Evolutionary conservation across 2,329 filamentous ascomycete species (phyloP).

Genomic region (Talaromyces sp.): DNA sequence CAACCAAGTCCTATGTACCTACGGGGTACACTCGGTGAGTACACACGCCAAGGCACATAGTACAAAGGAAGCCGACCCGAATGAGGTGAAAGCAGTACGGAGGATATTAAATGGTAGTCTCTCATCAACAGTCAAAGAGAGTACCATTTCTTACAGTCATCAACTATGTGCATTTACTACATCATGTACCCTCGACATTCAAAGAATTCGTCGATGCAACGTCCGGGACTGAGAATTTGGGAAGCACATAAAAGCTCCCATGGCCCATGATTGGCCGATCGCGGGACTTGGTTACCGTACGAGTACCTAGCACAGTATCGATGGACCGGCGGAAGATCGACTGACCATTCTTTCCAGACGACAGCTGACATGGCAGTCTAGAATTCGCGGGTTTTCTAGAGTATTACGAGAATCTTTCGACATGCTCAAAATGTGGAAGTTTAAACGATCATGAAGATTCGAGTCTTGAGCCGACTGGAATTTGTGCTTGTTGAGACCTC

Average conservation of each 20-base stretch:
- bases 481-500: background rate
- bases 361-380: background rate
- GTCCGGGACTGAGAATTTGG: background rate
- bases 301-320: background rate
- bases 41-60: background rate
- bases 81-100: background rate
- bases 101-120: background rate
- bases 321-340: slow-evolving; percentile 3
- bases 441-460: background rate
- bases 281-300: background rate
- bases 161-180: background rate
- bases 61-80: background rate
- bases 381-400: background rate
- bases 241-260: background rate
- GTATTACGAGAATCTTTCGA: background rate
- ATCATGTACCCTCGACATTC: background rate
- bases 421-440: background rate
- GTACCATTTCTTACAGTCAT: background rate
- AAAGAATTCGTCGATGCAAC: slow-evolving; percentile 12
- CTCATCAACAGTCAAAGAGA: background rate
- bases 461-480: background rate
- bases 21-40: background rate
- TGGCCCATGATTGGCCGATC: background rate
- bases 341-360: background rate
- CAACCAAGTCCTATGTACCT: too few species aligned